These are phyloP conservation scores for Solanum bulbocastanum DNA, from an alignment of 257 asterid species.

Conservation along the genomic window DNA sequence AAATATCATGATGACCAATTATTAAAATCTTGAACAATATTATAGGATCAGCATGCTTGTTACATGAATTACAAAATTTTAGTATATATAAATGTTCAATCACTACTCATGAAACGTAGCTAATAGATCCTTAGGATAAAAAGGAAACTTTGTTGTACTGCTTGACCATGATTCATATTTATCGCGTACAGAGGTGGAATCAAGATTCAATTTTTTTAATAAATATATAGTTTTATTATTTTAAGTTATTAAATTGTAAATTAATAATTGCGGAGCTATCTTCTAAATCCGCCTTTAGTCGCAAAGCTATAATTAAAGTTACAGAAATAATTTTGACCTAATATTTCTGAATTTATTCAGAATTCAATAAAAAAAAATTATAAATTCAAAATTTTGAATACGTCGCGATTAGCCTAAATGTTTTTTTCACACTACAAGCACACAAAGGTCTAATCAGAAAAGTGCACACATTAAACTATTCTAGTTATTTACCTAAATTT, in stretches of 20 bases:
- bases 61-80: not conserved
- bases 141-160: not conserved
- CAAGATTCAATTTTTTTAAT: not conserved
- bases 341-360: not conserved
- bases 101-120: not conserved
- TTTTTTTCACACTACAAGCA: not conserved
- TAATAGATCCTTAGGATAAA: not conserved
- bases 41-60: not conserved
- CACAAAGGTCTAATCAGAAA: not conserved
- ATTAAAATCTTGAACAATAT: not conserved
- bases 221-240: rapidly evolving
- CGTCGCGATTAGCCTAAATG: not conserved
- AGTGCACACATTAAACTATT: not conserved
- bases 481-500: not conserved
- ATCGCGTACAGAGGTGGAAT: not conserved
- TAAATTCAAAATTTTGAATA: not conserved
- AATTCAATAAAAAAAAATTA: not conserved
- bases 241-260: not conserved
- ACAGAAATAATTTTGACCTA: not conserved
- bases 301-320: not conserved
- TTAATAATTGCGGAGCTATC: not conserved
- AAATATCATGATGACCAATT: not conserved
- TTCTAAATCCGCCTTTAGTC: not conserved
- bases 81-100: not conserved
- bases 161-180: not conserved